These are phyloP conservation scores for Colletotrichum theobromicola DNA, from an alignment of 2,329 filamentous ascomycete species.

Conservation along the genomic window DNA sequence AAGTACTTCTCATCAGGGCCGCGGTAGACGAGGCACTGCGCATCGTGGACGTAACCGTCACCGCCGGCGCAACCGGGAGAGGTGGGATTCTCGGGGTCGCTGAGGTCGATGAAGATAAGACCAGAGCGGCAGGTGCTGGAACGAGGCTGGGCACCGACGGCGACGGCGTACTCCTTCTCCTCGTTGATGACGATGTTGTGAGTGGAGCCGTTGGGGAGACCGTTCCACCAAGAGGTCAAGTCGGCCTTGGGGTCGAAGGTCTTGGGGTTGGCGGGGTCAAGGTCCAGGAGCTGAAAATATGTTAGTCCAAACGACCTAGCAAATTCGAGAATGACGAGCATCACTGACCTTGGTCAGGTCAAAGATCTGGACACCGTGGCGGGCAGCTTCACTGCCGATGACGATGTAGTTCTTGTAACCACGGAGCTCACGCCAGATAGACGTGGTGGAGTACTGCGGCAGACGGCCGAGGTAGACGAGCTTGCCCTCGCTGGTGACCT, in stretches of 20 bases:
- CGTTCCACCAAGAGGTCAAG: slow-evolving; percentile 36
- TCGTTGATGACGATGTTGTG: slow-evolving; percentile 56
- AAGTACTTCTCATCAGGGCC: slow-evolving; percentile 50
- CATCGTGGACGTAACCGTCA: slow-evolving; percentile 56
- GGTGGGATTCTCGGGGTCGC: slow-evolving; percentile 53
- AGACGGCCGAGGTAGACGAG: slow-evolving; percentile 47
- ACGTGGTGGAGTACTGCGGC: slow-evolving; percentile 32
- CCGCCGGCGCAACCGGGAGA: slow-evolving; percentile 49
- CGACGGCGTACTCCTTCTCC: slow-evolving; percentile 47
- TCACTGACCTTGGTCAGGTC: slow-evolving; percentile 50
- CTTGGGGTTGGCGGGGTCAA: slow-evolving; percentile 44
- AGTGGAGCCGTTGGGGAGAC: slow-evolving; percentile 35
- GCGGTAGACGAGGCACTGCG: slow-evolving; percentile 55
- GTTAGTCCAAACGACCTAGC: slow-evolving; percentile 10
- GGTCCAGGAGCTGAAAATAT: slow-evolving; percentile 40
- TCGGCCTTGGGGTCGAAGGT: slow-evolving; percentile 33
- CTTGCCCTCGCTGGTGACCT: slow-evolving; percentile 44
- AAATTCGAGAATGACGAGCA: slow-evolving; percentile 10
- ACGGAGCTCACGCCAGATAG: slow-evolving; percentile 38
- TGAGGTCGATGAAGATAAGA: slow-evolving; percentile 59
- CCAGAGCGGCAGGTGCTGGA: slow-evolving; percentile 47
- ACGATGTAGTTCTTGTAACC: slow-evolving; percentile 36
- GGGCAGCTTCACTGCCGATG: slow-evolving; percentile 42
- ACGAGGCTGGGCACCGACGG: slow-evolving; percentile 43
- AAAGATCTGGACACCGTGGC: slow-evolving; percentile 65